Percentiles rank a stretch among this genome's conserved stretches.
phyloP scores from a whole-genome alignment of 768 basidiomycete species.

The Leucocoprinus sp. region DNA sequence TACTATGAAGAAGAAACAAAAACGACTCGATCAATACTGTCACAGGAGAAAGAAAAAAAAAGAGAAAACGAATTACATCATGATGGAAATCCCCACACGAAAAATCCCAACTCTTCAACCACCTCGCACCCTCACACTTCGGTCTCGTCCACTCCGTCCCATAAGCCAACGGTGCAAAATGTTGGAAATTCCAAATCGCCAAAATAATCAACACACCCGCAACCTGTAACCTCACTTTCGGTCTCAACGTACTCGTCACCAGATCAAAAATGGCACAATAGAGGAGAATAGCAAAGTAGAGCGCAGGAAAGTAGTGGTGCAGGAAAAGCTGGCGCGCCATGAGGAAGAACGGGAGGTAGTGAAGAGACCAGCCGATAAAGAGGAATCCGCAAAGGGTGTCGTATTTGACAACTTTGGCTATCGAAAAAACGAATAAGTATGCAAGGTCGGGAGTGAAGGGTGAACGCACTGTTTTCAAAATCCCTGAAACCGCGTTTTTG shows the following conservation, averaged over 20 bases:
- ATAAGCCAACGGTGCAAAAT: constrained; percentile 79
- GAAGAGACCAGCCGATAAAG: constrained; percentile 84
- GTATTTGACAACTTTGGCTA: constrained; percentile 88
- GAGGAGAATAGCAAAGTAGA: constrained; percentile 88
- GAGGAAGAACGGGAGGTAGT: constrained; percentile 96
- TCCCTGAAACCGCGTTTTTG: constrained; percentile 88
- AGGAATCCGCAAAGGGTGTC: constrained; percentile 87
- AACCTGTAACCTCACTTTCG: constrained; percentile 71
- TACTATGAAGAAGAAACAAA: constrained; percentile 38
- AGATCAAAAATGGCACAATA: constrained; percentile 78
- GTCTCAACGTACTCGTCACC: constrained; percentile 68
- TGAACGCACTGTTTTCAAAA: constrained; percentile 77
- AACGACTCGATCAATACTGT: background rate
- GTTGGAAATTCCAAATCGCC: constrained; percentile 68
- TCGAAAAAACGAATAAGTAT: constrained; percentile 3
- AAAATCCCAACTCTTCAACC: constrained; percentile 96
- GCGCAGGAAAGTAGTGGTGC: constrained; percentile 95
- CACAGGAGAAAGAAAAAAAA: background rate
- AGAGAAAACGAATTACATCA: constrained; percentile 47
- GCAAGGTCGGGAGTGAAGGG: background rate
- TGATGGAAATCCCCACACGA: constrained; percentile 72
- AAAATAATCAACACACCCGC: constrained; percentile 66
- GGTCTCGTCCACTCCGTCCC: constrained; percentile 80
- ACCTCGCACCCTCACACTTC: constrained; percentile 68
- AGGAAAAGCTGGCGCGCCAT: constrained; percentile 97